Base-by-base conservation (phyloP, 2,329 filamentous ascomycete genomes). In the Ramichloridium luteum region DNA sequence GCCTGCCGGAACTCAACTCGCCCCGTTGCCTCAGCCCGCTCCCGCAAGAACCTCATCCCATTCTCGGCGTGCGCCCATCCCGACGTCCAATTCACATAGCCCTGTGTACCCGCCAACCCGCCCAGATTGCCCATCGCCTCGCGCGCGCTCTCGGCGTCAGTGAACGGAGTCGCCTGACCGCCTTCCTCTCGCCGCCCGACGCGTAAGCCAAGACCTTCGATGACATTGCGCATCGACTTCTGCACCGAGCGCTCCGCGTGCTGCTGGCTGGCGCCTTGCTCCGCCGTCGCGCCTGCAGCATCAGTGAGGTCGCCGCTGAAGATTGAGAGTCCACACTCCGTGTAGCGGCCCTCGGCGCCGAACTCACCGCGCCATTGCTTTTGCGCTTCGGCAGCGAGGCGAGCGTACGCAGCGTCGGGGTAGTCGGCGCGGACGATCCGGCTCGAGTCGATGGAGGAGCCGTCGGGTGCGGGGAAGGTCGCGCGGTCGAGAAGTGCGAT, bases 41-140 rank as follows among this genome's bases (percentile, higher is more conserved):
- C 50, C 35, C 71, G 66, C 11, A 81, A 54, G 65, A 71, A 80
- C 27, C 62, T 55, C 74, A 88, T 81, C 10, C 68, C 72, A 27
- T 67, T 69, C 39, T 76, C 77, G 0, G 83, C 82, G 51, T 93
- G 70, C 2, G 79, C 82, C 84, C 84, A 93, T 4, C 84, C 84
- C 23, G 76, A 79, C 16, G 67, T 64, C 32, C 67, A 65, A 54
- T 93, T 92, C 32, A 80, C 57, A 55, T 86, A 92, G 13, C 78
- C 82, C 41, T 65, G 74, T 40, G 65, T 67, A 10, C 74, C 81
- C 16, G 65, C 67, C 36, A 39, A 45, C 6, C 57, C 57, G 11
- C 60, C 58, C 16, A 60, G 54, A 2, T 44, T 42, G 8, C 60
- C 57, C 18, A 59, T 59, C 4, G 55, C 51, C 30, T 48, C 44